These are phyloP conservation scores for Bombardia bombarda DNA, from an alignment of 495 filamentous ascomycete genomes.

Conservation along the genomic window DNA sequence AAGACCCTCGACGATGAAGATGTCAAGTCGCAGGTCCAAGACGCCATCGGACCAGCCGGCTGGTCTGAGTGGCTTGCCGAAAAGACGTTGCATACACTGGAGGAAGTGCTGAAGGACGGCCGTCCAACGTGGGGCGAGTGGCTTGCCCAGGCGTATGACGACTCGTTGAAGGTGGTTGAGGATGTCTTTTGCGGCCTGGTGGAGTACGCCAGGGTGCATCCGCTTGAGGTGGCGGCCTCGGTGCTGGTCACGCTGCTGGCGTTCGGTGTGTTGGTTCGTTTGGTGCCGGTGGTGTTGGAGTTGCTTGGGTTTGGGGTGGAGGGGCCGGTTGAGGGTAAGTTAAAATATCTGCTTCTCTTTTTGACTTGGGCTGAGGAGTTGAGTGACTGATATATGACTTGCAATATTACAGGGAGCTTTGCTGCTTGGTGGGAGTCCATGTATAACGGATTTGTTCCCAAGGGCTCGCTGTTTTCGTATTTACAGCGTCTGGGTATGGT, in stretches of 20 bases:
- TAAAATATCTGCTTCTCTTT: neutral
- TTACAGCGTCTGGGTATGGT: conserved; percentile 46
- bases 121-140: conserved; percentile 9
- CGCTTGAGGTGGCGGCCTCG: conserved; percentile 7
- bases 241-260: conserved; percentile 32
- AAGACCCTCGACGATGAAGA: neutral
- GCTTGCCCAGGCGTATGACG: conserved; percentile 8
- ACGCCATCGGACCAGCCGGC: neutral
- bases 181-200: conserved; percentile 6
- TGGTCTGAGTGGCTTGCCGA: conserved; percentile 13
- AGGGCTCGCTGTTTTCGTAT: conserved; percentile 39
- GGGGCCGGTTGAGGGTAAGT: conserved; percentile 29
- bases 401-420: conserved; percentile 1
- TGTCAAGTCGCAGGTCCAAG: neutral
- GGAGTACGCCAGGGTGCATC: conserved; percentile 12
- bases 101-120: conserved; percentile 4
- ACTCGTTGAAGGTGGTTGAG: neutral
- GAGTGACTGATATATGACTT: no score
- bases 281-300: conserved; percentile 38
- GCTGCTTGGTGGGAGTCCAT: conserved; percentile 14
- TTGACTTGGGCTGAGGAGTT: no score
- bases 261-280: conserved; percentile 38
- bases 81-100: conserved; percentile 3
- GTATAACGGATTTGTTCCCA: conserved; percentile 37
- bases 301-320: conserved; percentile 41